A percentile compares a stretch with the other conserved stretches of the same genome.
Conservation (phyloP, 2,329 filamentous ascomycete species). For the Talaromyces sp. region DNA sequence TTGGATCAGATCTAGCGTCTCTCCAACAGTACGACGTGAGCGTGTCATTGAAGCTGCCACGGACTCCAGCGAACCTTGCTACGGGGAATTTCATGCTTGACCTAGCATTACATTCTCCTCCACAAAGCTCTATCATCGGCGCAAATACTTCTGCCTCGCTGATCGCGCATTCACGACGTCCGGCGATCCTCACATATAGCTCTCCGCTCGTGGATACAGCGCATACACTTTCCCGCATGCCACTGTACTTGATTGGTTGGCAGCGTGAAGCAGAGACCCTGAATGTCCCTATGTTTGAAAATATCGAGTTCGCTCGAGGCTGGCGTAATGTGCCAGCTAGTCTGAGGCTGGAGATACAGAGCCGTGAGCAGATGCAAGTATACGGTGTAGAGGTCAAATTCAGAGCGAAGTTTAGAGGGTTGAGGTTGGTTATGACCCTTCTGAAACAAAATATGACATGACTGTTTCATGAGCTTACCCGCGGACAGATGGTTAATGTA, state of each 20-base stretch:
- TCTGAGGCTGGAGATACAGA: constrained; percentile 63
- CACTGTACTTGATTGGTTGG: constrained; percentile 64
- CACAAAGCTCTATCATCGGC: constrained; percentile 29
- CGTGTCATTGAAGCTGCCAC: constrained; percentile 69
- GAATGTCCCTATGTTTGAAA: constrained; percentile 66
- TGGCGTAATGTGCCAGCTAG: constrained; percentile 49
- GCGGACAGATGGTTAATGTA: constrained; percentile 71
- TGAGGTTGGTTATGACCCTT: constrained; percentile 45
- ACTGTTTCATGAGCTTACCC: not conserved
- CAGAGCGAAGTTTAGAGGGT: constrained; percentile 67
- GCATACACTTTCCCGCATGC: constrained; percentile 58
- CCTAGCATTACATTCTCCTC: constrained; percentile 59
- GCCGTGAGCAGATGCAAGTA: constrained; percentile 65
- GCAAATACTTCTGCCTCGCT: constrained; percentile 36
- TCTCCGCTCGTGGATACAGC: constrained; percentile 63
- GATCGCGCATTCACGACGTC: constrained; percentile 62
- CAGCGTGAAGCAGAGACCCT: constrained; percentile 60
- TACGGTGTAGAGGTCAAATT: constrained; percentile 66
- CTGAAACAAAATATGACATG: not conserved
- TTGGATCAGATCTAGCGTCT: constrained; percentile 55
- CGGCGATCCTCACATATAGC: constrained; percentile 73
- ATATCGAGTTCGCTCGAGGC: constrained; percentile 58
- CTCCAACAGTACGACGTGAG: constrained; percentile 81
- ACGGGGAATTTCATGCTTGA: constrained; percentile 94
- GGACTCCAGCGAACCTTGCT: constrained; percentile 67